Percentiles rank a stretch among this genome's conserved stretches.
These are phyloP conservation scores for Leishmania major DNA, from an alignment of 208 protist genomes.

Conservation along the genomic window DNA sequence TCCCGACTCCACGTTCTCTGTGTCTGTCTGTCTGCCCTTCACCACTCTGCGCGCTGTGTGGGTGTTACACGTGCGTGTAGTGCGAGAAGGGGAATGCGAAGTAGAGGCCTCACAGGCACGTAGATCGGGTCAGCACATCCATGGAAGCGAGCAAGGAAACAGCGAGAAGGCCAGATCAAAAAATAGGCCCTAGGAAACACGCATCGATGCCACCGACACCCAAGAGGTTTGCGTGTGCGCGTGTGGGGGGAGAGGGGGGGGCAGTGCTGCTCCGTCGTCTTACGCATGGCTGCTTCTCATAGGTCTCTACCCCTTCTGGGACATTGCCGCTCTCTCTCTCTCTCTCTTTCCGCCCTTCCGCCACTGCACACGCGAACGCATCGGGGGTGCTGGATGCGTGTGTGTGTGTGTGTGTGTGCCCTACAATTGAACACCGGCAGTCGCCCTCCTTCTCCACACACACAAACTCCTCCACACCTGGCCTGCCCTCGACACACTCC, in stretches of 20 bases:
- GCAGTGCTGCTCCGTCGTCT: background rate
- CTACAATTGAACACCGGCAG: background rate
- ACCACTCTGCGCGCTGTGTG: background rate
- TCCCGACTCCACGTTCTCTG: background rate
- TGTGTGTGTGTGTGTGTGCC: background rate
- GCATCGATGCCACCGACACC: background rate
- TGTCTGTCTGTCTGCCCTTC: no score
- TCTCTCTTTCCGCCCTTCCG: background rate
- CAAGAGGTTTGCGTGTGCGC: background rate
- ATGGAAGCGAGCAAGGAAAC: background rate
- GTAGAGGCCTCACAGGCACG: background rate
- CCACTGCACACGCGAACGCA: background rate
- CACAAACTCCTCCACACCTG: no score
- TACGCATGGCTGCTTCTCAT: background rate
- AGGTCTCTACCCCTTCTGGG: background rate
- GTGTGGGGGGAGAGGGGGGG: background rate
- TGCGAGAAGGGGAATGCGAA: background rate
- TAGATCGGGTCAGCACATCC: no score
- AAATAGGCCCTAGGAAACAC: background rate
- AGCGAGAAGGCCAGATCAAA: background rate
- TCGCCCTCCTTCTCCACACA: background rate
- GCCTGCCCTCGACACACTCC: no score
- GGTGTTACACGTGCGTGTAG: background rate
- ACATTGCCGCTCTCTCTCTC: background rate
- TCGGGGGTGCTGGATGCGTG: no score